phyloP scores from a whole-genome alignment of 352 stramenopile species.

The Phytophthora pseudosyringae region DNA sequence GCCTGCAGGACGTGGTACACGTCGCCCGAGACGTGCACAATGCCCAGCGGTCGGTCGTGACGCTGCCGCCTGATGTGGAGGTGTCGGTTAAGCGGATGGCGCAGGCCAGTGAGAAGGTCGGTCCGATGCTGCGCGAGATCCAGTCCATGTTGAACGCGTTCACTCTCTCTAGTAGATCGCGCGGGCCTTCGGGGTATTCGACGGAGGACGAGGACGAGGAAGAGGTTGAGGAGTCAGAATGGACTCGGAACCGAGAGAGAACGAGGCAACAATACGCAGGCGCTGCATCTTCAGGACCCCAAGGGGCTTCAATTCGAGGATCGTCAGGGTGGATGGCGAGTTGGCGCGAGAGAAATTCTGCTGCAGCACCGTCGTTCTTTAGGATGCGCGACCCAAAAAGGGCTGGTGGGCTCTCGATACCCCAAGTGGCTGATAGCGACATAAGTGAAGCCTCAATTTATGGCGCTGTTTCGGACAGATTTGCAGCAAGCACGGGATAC shows the following conservation, averaged over 20 bases:
- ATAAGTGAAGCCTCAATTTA: background rate
- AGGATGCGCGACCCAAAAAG: background rate
- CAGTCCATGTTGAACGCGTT: conserved; percentile 13
- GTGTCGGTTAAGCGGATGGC: conserved; percentile 6
- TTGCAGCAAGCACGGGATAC: background rate
- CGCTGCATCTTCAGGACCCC: background rate
- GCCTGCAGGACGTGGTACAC: conserved; percentile 17
- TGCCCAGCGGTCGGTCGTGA: background rate
- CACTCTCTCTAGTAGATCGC: conserved; percentile 3
- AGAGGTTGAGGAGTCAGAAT: background rate
- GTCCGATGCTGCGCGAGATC: conserved; percentile 7
- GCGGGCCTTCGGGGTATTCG: conserved; percentile 1
- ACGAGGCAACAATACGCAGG: background rate
- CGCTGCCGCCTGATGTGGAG: conserved; percentile 1
- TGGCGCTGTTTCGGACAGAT: background rate
- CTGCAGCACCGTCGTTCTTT: conserved; percentile 1
- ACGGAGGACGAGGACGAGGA: conserved; percentile 22
- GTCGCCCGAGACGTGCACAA: conserved; percentile 26
- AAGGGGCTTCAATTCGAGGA: background rate
- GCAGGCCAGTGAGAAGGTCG: conserved; percentile 2
- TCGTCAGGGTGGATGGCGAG: background rate
- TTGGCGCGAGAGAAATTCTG: background rate
- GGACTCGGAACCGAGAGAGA: background rate
- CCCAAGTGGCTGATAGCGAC: background rate
- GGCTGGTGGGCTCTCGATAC: background rate